A percentile compares a stretch with the other conserved stretches of the same genome.
Conservation (phyloP, 495 filamentous ascomycete species). For the Xylaria bambusicola region DNA sequence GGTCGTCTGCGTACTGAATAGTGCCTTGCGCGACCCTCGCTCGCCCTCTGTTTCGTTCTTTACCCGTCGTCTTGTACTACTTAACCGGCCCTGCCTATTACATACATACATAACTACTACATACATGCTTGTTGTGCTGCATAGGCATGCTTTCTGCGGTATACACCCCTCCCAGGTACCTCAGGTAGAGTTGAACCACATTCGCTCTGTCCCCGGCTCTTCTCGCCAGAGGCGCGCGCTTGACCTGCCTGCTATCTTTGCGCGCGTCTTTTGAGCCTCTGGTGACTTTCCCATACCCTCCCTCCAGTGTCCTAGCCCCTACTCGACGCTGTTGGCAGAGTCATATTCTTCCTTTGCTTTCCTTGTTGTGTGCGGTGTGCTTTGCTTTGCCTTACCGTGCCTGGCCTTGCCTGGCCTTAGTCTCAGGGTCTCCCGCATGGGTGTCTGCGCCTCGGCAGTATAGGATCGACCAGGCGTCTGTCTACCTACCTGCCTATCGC, state of each 20-base stretch:
- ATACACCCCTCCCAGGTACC: constrained; percentile 16
- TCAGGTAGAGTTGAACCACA: constrained; percentile 30
- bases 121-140: neutral
- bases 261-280: constrained; percentile 36
- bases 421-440: constrained; percentile 25
- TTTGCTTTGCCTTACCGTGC: constrained; percentile 18
- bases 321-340: constrained; percentile 25
- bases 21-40: constrained; percentile 8
- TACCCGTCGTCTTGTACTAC: constrained; percentile 19
- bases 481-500: no score
- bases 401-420: neutral
- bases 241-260: constrained; percentile 29
- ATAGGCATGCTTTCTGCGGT: constrained; percentile 20
- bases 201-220: constrained; percentile 32
- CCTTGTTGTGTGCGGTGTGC: constrained; percentile 25
- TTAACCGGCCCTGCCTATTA: constrained; percentile 1
- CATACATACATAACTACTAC: neutral
- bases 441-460: constrained; percentile 30
- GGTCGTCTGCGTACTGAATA: neutral
- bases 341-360: constrained; percentile 21
- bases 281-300: constrained; percentile 29
- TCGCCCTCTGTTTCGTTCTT: constrained; percentile 6
- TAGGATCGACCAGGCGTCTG: constrained; percentile 21
- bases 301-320: constrained; percentile 24
- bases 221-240: constrained; percentile 33